phyloP scores from a whole-genome alignment of 2,329 filamentous ascomycete species.

The Alternaria sp. region DNA sequence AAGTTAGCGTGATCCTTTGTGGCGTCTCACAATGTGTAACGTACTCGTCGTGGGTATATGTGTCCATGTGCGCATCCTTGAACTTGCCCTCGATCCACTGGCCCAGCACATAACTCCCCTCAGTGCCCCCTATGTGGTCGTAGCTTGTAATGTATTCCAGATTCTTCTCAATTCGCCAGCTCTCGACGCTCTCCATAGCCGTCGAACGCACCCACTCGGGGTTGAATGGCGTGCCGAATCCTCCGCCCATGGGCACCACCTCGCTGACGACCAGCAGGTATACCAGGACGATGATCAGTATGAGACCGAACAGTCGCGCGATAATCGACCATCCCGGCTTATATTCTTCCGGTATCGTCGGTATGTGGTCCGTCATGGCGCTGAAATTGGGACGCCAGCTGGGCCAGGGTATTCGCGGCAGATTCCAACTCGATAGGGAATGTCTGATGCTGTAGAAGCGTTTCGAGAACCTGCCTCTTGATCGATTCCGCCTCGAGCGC shows the following conservation, averaged over 20 bases:
- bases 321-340: conserved; percentile 68
- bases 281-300: conserved; percentile 76
- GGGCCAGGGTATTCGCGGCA: conserved; percentile 51
- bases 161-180: conserved; percentile 67
- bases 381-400: conserved; percentile 27
- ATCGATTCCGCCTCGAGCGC: conserved; percentile 33
- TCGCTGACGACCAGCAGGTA: conserved; percentile 88
- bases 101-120: conserved; percentile 86
- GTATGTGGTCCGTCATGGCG: conserved; percentile 46
- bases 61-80: conserved; percentile 72
- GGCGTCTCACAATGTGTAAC: conserved; percentile 11
- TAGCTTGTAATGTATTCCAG: conserved; percentile 80
- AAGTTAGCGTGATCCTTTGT: conserved; percentile 18
- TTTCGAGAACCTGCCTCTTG: conserved; percentile 58
- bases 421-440: conserved; percentile 63
- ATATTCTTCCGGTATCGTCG: conserved; percentile 55
- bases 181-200: conserved; percentile 75
- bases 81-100: conserved; percentile 85
- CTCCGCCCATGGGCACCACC: conserved; percentile 72
- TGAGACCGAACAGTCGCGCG: conserved; percentile 74
- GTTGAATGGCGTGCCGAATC: conserved; percentile 72
- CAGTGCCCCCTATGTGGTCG: conserved; percentile 91
- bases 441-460: conserved; percentile 62
- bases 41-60: conserved; percentile 73
- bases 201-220: conserved; percentile 80